Conservation (phyloP, 2,329 filamentous ascomycete genomes). For the Sclerotinia glacialis region DNA sequence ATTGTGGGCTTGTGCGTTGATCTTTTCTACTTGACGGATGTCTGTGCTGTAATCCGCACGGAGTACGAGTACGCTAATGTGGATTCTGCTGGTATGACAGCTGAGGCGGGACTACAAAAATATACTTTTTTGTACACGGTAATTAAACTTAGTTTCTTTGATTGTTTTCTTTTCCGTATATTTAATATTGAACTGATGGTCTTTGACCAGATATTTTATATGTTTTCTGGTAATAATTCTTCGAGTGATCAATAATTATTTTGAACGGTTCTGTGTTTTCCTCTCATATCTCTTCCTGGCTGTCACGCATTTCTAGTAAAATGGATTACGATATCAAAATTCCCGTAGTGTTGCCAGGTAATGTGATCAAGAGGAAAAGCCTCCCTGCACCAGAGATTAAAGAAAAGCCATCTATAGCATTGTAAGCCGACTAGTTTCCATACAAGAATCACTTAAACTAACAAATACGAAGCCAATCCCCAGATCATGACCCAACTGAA, state of each 20-base stretch:
- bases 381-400: background rate
- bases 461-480: background rate
- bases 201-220: background rate
- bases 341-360: background rate
- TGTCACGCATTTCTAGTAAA: background rate
- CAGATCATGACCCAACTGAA: background rate
- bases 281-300: background rate
- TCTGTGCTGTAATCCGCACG: too few relatives aligned
- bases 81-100: background rate
- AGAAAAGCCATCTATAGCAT: constrained; percentile 1
- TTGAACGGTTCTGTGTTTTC: background rate
- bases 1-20: too few relatives aligned
- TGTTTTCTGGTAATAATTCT: background rate
- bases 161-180: background rate
- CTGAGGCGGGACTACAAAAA: background rate
- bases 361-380: background rate
- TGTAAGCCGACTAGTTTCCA: background rate
- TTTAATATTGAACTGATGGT: background rate
- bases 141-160: background rate
- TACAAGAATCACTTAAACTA: background rate
- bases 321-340: constrained; percentile 2
- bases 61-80: constrained; percentile 13
- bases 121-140: background rate
- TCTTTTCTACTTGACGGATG: background rate
- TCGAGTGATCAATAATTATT: background rate